Evolutionary conservation across 352 stramenopile species (phyloP).

Genomic region (Pythium apleroticum): DNA sequence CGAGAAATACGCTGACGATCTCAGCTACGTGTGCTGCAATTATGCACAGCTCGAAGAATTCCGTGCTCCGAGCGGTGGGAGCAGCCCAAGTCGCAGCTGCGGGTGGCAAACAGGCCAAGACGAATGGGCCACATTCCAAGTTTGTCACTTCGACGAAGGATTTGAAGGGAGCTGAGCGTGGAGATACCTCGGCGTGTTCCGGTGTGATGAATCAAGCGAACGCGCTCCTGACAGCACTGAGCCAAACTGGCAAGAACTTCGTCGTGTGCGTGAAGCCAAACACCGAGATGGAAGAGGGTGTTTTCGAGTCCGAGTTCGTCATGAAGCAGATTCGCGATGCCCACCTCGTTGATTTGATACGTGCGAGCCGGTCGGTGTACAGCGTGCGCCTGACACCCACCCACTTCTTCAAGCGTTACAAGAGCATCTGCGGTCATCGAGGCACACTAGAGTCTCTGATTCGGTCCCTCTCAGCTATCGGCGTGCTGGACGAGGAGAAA

Average conservation of each 20-base stretch:
- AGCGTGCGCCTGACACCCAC: conserved; percentile 75
- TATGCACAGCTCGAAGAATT: conserved; percentile 85
- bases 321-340: conserved; percentile 69
- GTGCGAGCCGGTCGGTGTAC: conserved; percentile 69
- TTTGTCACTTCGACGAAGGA: conserved; percentile 42
- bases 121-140: conserved; percentile 22
- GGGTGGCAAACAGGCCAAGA: conserved; percentile 39
- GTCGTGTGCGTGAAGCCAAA: conserved; percentile 82
- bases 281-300: conserved; percentile 52
- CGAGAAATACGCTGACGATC: conserved; percentile 73
- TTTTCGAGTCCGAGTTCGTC: conserved; percentile 72
- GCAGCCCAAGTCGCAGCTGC: conserved; percentile 62
- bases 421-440: conserved; percentile 77
- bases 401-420: conserved; percentile 81
- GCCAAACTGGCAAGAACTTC: conserved; percentile 81
- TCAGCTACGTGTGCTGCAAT: conserved; percentile 80
- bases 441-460: conserved; percentile 74
- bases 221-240: conserved; percentile 63
- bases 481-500: conserved; percentile 76
- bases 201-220: conserved; percentile 71
- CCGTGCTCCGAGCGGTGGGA: conserved; percentile 65
- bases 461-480: conserved; percentile 74
- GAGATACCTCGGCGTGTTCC: conserved; percentile 43
- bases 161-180: conserved; percentile 20
- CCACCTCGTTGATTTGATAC: conserved; percentile 74